Evolutionary conservation across 495 filamentous ascomycete species (phyloP).

Genomic region (Penicillium pulvis): DNA sequence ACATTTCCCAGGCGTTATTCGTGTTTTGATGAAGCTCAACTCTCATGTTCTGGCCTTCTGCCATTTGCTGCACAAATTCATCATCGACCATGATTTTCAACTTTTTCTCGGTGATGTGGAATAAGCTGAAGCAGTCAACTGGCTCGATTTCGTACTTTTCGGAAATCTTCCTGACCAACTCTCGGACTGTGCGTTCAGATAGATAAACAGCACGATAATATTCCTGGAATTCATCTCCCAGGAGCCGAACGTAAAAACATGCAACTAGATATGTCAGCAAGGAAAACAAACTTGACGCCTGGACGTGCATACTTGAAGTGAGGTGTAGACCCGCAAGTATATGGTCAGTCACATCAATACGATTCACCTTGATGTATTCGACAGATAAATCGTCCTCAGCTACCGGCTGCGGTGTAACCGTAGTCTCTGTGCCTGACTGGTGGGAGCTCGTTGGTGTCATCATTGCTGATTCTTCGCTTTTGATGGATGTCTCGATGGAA

Average conservation of each 20-base stretch:
- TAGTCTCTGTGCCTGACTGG: not conserved
- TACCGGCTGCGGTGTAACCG: not conserved
- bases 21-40: not conserved
- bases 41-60: slow-evolving; percentile 13
- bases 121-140: not conserved
- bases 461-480: not conserved
- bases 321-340: not conserved
- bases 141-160: not conserved
- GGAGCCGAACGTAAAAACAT: slow-evolving; percentile 6
- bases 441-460: not conserved
- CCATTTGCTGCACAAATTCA: slow-evolving; percentile 8
- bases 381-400: not conserved
- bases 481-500: not conserved
- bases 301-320: not conserved
- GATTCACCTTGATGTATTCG: not conserved
- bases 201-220: slow-evolving; percentile 13
- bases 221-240: not conserved
- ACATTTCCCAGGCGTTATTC: not conserved
- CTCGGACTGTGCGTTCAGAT: slow-evolving; percentile 3
- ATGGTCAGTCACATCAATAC: not conserved
- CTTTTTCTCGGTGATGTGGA: not conserved
- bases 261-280: slow-evolving; percentile 1
- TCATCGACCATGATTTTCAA: slow-evolving; percentile 12
- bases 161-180: not conserved
- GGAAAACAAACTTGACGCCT: not conserved